These are phyloP conservation scores for Exophiala dermatitidis DNA, from an alignment of 2,329 filamentous ascomycete species.

Conservation along the genomic window DNA sequence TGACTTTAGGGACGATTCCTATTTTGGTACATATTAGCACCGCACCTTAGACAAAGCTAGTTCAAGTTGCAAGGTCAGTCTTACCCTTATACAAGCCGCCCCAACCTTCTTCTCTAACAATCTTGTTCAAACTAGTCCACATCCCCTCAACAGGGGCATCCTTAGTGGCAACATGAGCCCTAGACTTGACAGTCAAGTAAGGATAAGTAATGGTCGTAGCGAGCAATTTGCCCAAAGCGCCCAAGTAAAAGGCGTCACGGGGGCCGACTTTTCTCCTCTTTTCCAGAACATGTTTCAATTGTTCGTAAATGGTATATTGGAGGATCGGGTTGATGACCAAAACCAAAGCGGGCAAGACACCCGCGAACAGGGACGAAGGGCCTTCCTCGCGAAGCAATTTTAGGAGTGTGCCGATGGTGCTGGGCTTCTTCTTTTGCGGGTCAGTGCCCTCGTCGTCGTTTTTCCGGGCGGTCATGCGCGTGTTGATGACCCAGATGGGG, in stretches of 20 bases:
- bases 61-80: slow-evolving; percentile 1
- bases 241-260: slow-evolving; percentile 79
- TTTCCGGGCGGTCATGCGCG: slow-evolving; percentile 88
- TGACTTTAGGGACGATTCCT: slow-evolving; percentile 95
- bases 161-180: slow-evolving; percentile 83
- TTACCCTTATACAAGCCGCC: slow-evolving; percentile 72
- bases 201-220: slow-evolving; percentile 93
- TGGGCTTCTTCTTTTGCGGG: slow-evolving; percentile 50
- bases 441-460: slow-evolving; percentile 43
- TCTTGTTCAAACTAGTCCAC: slow-evolving; percentile 66
- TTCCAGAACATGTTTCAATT: slow-evolving; percentile 88
- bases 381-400: slow-evolving; percentile 78
- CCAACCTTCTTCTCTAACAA: slow-evolving; percentile 86
- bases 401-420: slow-evolving; percentile 74
- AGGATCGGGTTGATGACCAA: slow-evolving; percentile 97
- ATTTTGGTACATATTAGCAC: slow-evolving; percentile 11
- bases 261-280: slow-evolving; percentile 70
- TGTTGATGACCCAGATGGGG: slow-evolving; percentile 99
- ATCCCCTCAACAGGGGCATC: slow-evolving; percentile 74
- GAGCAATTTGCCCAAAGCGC: slow-evolving; percentile 87
- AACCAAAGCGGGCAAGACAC: slow-evolving; percentile 84
- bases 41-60: too few relatives aligned
- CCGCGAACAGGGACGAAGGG: slow-evolving; percentile 75
- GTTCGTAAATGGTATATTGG: slow-evolving; percentile 98
- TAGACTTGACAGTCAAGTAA: slow-evolving; percentile 97